Percentiles rank a stretch among this genome's conserved stretches.
These are phyloP conservation scores for Lasiodiplodia hormozganensis DNA, from an alignment of 2,329 filamentous ascomycete species.

Conservation along the genomic window DNA sequence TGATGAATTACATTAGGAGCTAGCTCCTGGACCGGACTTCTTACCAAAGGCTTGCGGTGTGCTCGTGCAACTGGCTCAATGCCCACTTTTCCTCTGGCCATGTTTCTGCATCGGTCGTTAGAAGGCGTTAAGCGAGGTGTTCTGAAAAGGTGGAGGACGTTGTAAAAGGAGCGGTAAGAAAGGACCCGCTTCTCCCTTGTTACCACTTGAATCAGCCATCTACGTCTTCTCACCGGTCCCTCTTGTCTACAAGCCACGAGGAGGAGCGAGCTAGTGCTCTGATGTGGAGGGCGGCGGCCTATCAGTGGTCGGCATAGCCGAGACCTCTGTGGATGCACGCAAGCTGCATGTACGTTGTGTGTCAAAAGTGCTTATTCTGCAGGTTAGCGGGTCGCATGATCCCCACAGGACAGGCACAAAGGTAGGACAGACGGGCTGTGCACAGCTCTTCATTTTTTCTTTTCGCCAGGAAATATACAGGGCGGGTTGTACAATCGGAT, in stretches of 20 bases:
- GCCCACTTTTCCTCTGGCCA: constrained; percentile 6
- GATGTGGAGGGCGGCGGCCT: constrained; percentile 12
- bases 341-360: constrained; percentile 23
- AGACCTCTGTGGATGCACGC: constrained; percentile 3
- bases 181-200: constrained; percentile 9
- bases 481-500: constrained; percentile 25
- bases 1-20: not conserved
- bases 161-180: constrained; percentile 24
- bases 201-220: constrained; percentile 21
- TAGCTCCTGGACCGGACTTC: not conserved
- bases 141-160: constrained; percentile 4
- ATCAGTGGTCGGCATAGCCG: constrained; percentile 15
- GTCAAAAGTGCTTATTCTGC: constrained; percentile 27
- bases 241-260: constrained; percentile 20
- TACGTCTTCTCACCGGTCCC: constrained; percentile 25
- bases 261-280: constrained; percentile 10
- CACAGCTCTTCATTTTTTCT: not conserved
- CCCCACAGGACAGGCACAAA: constrained; percentile 17
- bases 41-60: not conserved
- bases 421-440: constrained; percentile 1
- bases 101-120: constrained; percentile 8
- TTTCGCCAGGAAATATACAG: constrained; percentile 12
- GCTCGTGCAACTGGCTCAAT: constrained; percentile 10
- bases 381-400: constrained; percentile 24
- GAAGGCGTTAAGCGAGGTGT: constrained; percentile 10